These are phyloP conservation scores for Penicillium brasilianum DNA, from an alignment of 2,329 filamentous ascomycete species.

Conservation along the genomic window DNA sequence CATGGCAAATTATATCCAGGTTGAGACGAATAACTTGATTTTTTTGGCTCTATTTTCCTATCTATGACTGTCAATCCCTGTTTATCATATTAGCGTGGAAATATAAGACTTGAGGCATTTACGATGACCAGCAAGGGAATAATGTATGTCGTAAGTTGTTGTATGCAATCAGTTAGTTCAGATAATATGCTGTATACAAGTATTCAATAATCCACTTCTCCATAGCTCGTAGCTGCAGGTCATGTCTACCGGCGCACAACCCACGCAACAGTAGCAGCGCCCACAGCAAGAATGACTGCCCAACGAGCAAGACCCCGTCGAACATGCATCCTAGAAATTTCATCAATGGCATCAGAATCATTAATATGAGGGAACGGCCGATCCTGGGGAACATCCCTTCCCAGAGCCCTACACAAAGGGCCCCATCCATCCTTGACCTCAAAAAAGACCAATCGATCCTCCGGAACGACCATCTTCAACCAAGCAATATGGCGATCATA, in stretches of 20 bases:
- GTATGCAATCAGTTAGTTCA: not conserved
- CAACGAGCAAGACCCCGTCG: slow-evolving; percentile 37
- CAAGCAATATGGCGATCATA: slow-evolving; percentile 33
- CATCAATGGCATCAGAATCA: slow-evolving; percentile 34
- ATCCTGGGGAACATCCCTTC: slow-evolving; percentile 42
- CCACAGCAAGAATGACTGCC: slow-evolving; percentile 30
- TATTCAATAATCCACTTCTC: not conserved
- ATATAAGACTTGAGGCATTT: not conserved
- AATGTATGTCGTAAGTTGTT: not conserved
- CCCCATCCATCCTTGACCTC: slow-evolving; percentile 52
- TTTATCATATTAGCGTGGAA: not conserved
- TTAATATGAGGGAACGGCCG: slow-evolving; percentile 48
- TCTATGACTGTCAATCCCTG: too few species aligned
- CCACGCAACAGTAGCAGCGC: slow-evolving; percentile 22
- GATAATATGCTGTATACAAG: not conserved
- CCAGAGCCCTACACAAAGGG: slow-evolving; percentile 53
- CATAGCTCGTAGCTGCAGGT: not conserved
- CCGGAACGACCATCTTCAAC: slow-evolving; percentile 35
- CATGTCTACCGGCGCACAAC: not conserved
- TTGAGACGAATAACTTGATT: too few species aligned
- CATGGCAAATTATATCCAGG: too few species aligned
- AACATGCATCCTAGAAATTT: slow-evolving; percentile 29
- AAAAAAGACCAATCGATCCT: slow-evolving; percentile 43
- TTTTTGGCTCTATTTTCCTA: too few species aligned
- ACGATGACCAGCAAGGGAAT: not conserved